Percentiles rank a stretch among this genome's conserved stretches.
phyloP scores from a whole-genome alignment of 2,329 filamentous ascomycete species.

The Colletotrichum sp. region DNA sequence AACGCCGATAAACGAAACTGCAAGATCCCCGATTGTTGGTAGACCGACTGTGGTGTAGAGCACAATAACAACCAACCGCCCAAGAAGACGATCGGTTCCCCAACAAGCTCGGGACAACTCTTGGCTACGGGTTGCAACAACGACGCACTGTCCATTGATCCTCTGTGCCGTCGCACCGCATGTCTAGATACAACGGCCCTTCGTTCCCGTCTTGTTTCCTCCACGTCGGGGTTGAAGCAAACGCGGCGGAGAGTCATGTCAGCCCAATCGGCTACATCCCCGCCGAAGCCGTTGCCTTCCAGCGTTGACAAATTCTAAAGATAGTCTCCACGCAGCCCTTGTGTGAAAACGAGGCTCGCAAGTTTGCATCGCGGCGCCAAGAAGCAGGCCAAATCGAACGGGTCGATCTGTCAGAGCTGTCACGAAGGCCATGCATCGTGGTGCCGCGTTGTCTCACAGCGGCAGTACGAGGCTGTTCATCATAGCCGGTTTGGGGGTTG shows the following conservation, averaged over 20 bases:
- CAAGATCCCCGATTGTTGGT: not conserved
- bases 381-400: not conserved
- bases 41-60: not conserved
- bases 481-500: not conserved
- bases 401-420: not conserved
- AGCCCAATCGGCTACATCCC: conserved; percentile 15
- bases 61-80: not conserved
- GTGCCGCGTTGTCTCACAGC: not conserved
- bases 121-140: not conserved
- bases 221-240: conserved; percentile 2
- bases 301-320: not conserved
- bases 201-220: not conserved
- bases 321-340: not conserved
- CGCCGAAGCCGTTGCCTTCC: not conserved
- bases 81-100: not conserved
- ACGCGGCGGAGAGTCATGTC: not conserved
- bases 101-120: not conserved
- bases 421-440: not conserved
- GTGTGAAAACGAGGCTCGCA: not conserved
- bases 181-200: not conserved
- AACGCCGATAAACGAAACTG: not conserved
- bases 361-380: not conserved
- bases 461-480: not conserved
- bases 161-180: not conserved
- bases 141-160: not conserved